These are phyloP conservation scores for Ascochyta viciae-villosae DNA, from an alignment of 2,329 filamentous ascomycete genomes.

Conservation along the genomic window DNA sequence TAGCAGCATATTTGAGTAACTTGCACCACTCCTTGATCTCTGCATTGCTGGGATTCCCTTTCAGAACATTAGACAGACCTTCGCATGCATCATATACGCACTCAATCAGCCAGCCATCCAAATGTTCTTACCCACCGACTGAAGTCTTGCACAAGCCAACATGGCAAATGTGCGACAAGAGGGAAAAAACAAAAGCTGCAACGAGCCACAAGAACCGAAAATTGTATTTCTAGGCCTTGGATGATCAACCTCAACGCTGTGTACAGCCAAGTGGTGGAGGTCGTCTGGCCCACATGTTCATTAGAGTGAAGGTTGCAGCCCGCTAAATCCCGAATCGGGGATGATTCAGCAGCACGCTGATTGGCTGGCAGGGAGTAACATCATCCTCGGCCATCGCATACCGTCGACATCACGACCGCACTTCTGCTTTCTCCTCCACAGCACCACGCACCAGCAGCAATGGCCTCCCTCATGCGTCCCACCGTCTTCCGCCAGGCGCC, in stretches of 20 bases:
- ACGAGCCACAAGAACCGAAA: background rate
- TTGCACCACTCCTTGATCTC: too few species aligned
- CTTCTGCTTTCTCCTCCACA: background rate
- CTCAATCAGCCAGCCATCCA: too few species aligned
- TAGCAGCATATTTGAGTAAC: too few species aligned
- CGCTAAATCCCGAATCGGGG: background rate
- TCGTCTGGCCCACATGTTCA: background rate
- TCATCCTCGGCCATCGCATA: constrained; percentile 16
- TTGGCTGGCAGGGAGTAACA: constrained; percentile 5
- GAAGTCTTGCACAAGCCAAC: too few species aligned
- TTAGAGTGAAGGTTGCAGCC: background rate
- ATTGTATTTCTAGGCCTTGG: too few species aligned
- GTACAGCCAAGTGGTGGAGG: background rate
- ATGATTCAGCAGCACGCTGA: constrained; percentile 1
- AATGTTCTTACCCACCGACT: too few species aligned
- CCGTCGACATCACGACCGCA: constrained; percentile 15
- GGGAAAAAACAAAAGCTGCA: background rate
- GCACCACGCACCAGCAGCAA: constrained; percentile 38
- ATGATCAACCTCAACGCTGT: too few species aligned
- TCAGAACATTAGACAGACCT: too few species aligned
- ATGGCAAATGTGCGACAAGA: too few species aligned
- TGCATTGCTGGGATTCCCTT: too few species aligned
- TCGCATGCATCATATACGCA: too few species aligned
- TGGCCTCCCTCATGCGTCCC: constrained; percentile 62
- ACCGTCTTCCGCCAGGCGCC: constrained; percentile 57